Conservation (phyloP, 768 basidiomycete species). For the Lyophyllum decastes region DNA sequence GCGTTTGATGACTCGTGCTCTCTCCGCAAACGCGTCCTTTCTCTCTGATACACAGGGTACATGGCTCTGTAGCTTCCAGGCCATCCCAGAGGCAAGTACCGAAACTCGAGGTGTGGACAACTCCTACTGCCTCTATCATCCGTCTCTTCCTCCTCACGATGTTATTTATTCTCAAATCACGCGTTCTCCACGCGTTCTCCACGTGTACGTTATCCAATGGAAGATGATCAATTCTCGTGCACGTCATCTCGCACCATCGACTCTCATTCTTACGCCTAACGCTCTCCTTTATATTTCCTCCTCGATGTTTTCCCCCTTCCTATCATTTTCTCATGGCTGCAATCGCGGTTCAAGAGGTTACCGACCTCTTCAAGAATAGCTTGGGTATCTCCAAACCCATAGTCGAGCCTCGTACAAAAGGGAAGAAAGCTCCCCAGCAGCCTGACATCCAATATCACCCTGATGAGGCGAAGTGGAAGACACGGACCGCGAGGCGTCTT, state of each 20-base stretch:
- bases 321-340: slow-evolving; percentile 5
- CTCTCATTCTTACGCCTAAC: slow-evolving; percentile 1
- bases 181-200: neutral
- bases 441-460: too few species aligned
- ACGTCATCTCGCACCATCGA: slow-evolving; percentile 12
- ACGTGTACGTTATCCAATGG: neutral
- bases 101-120: too few species aligned
- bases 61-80: too few species aligned
- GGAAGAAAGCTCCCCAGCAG: too few species aligned
- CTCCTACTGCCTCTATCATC: too few species aligned
- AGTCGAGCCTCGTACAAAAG: neutral
- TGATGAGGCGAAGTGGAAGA: too few species aligned
- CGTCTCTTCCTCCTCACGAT: too few species aligned
- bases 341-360: slow-evolving; percentile 12
- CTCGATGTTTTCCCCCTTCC: neutral
- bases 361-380: neutral
- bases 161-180: too few species aligned
- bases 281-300: neutral
- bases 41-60: neutral
- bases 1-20: neutral
- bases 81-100: too few species aligned
- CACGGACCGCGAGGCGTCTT: too few species aligned
- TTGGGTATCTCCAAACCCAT: neutral
- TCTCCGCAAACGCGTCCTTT: too few species aligned
- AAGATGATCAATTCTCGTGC: slow-evolving; percentile 1